Evolutionary conservation across 1,284 basidiomycete species (phyloP).

Genomic region (Boletus nobilissimus): DNA sequence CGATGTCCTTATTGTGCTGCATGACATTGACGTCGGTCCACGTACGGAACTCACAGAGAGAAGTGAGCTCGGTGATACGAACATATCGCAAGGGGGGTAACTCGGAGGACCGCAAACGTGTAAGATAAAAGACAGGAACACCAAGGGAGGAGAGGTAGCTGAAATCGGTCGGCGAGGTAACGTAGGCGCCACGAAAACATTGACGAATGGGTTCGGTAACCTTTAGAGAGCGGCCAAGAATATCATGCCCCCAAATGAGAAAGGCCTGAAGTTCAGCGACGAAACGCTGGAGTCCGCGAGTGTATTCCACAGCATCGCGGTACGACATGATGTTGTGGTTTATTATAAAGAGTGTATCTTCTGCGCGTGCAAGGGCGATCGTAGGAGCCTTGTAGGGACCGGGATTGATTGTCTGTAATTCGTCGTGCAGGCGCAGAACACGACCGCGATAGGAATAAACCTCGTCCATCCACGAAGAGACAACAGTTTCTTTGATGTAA

Average conservation of each 20-base stretch:
- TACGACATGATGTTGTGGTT: conserved; percentile 17
- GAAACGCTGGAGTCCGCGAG: not conserved
- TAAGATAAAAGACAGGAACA: conserved; percentile 15
- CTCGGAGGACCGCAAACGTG: not conserved
- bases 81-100: not conserved
- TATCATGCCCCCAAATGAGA: not conserved
- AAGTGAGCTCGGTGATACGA: not conserved
- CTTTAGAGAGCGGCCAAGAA: conserved; percentile 5
- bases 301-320: conserved; percentile 21
- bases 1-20: not conserved
- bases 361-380: not conserved
- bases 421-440: conserved; percentile 2
- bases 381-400: conserved; percentile 8
- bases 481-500: conserved; percentile 7
- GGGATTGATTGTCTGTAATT: not conserved
- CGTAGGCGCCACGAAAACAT: conserved; percentile 16
- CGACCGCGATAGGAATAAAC: not conserved
- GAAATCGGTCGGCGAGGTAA: conserved; percentile 4
- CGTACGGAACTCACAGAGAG: not conserved
- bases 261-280: conserved; percentile 17
- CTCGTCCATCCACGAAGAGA: not conserved
- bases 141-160: not conserved
- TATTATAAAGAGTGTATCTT: conserved; percentile 9
- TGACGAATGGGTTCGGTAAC: not conserved
- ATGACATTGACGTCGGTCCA: not conserved